Base-by-base conservation (phyloP, 371 early-diverging fungal species). In the Syncephalis fuscata region DNA sequence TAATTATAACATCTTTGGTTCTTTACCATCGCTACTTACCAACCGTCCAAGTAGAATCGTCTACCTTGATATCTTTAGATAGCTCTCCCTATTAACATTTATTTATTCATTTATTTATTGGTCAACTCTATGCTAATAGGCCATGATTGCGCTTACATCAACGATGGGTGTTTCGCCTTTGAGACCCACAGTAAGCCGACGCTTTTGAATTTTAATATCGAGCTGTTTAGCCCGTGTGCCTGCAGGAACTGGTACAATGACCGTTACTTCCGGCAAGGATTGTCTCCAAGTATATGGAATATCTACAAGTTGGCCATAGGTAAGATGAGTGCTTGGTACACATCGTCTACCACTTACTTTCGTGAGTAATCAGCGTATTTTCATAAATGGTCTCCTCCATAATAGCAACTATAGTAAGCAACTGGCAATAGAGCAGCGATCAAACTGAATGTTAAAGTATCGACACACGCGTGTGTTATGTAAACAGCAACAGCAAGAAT, bases 21-120 rank as follows among this genome's bases (percentile, higher is more conserved):
- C 14, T 32, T 19, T 2, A 19, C 2, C 21, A 25, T 8, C 16
- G 3, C 27, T 32, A 48, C 53, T 56, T 66, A 76, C 77, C 84
- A 48, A 92, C 39, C 10, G 77, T 70, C 92, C 92, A 92, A 1
- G 87, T 86, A 39, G 76, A 74, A 40, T 92, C 92, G 27, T 89
- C 92, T 9, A 78, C 46, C 51, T 76, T 76, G 49, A 91, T 63
- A 5, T 64, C 58, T 48, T 79, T 76, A 64, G 70, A 76, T 21
- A 91, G 63, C 42, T 76, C 73, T 9, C 86, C 91, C 78, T 85
- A 54, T 22, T 14, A 27, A 37, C 27, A 20, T n/a, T 36, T 26
- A 0, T 20, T n/a, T 24, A 22, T 15, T 50, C 26, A 44, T 16
- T n/a, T n/a, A n/a, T n/a, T n/a, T n/a, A n/a, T n/a, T n/a, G n/a